These are phyloP conservation scores for Candida sp. DNA, from an alignment of 1,139 yeast genomes.

Conservation along the genomic window DNA sequence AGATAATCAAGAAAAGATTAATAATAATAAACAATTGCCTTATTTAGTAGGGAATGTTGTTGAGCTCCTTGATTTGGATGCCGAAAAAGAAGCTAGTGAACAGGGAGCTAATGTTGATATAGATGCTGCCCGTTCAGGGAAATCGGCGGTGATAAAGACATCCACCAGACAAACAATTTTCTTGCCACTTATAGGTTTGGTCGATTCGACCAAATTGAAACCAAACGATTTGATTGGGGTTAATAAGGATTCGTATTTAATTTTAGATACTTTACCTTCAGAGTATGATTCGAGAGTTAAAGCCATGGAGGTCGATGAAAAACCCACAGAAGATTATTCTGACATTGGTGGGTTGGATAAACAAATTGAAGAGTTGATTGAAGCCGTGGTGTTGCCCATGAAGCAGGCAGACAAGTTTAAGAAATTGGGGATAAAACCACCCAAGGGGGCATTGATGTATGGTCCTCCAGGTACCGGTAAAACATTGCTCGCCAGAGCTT, in stretches of 20 bases:
- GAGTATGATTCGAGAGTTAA: constrained; percentile 97
- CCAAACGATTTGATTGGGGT: constrained; percentile 98
- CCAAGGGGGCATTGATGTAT: constrained; percentile 98
- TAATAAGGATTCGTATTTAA: constrained; percentile 92
- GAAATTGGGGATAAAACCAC: constrained; percentile 90
- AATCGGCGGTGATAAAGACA: constrained; percentile 96
- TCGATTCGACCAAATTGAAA: constrained; percentile 80
- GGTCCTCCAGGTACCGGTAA: constrained; percentile 99
- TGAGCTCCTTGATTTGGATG: constrained; percentile 84
- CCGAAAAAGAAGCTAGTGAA: constrained; percentile 80
- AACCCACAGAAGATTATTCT: constrained; percentile 94
- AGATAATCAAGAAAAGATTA: constrained; percentile 95
- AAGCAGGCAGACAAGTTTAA: constrained; percentile 97
- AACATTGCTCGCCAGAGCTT: constrained; percentile 94
- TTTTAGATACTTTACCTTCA: constrained; percentile 92
- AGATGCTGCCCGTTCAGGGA: constrained; percentile 91
- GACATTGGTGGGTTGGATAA: constrained; percentile 98
- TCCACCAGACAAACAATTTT: constrained; percentile 97
- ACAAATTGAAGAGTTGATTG: constrained; percentile 96
- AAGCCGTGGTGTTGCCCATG: constrained; percentile 98
- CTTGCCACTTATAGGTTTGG: constrained; percentile 92
- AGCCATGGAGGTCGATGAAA: constrained; percentile 99
- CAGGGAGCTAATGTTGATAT: constrained; percentile 96
- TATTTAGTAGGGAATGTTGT: constrained; percentile 98
- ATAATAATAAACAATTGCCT: constrained; percentile 93